Conservation (phyloP, 306 rosid genomes). For the Begonia masoniana region DNA sequence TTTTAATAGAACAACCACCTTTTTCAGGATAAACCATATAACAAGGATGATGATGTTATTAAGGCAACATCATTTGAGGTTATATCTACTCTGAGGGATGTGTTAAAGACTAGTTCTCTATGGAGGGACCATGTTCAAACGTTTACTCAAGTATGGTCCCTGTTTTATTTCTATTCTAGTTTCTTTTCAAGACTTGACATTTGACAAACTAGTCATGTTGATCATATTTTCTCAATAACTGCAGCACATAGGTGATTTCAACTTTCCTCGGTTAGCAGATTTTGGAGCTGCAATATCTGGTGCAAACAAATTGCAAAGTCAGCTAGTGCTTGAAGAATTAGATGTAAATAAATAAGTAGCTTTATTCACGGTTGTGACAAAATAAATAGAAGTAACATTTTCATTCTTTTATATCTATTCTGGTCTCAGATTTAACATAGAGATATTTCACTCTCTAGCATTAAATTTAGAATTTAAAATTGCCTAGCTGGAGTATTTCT, state of each 20-base stretch:
- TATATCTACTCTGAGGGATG: slow-evolving; percentile 88
- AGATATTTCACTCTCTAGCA: neutral
- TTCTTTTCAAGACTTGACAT: neutral
- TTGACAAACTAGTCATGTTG: neutral
- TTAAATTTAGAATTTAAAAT: neutral
- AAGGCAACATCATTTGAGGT: slow-evolving; percentile 98
- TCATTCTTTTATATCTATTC: no score
- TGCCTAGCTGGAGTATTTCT: no score
- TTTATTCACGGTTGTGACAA: neutral
- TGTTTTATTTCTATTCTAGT: neutral
- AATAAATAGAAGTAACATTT: no score
- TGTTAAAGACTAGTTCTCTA: slow-evolving; percentile 93
- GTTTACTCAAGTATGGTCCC: slow-evolving; percentile 68
- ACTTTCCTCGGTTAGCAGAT: slow-evolving; percentile 91
- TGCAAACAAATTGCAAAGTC: slow-evolving; percentile 93
- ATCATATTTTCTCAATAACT: slow-evolving; percentile 1
- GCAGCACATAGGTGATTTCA: slow-evolving; percentile 99
- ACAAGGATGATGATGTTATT: slow-evolving; percentile 87
- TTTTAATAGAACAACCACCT: slow-evolving; percentile 10
- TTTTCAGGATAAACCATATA: slow-evolving; percentile 68
- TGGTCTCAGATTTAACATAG: no score
- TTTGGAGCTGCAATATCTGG: slow-evolving; percentile 99
- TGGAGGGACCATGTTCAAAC: slow-evolving; percentile 99
- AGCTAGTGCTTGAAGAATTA: slow-evolving; percentile 94
- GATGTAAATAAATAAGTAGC: slow-evolving; percentile 46